phyloP scores from a whole-genome alignment of 495 filamentous ascomycete species.

The Apiosordaria backusii region DNA sequence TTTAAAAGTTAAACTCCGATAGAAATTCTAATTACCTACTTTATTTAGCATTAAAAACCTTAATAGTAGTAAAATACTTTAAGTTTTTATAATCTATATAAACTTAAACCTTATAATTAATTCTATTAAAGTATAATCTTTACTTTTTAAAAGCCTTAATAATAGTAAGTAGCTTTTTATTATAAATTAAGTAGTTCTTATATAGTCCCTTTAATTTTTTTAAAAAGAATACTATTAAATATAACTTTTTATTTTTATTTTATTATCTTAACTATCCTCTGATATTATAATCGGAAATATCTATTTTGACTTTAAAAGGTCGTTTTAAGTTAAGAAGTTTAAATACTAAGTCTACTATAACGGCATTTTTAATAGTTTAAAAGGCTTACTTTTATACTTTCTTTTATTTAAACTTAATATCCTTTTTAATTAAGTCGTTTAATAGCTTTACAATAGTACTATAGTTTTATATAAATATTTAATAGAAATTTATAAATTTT shows the following conservation, averaged over 20 bases:
- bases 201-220: not conserved
- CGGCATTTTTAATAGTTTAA: no score
- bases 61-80: not conserved
- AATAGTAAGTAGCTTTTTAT: not conserved
- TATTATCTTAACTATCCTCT: not conserved
- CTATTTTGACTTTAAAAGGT: not conserved
- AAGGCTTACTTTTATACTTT: no score
- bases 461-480: not conserved
- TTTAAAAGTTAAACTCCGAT: not conserved
- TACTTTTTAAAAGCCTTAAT: not conserved
- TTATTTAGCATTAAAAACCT: not conserved
- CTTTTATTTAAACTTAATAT: not conserved
- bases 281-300: not conserved
- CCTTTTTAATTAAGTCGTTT: not conserved
- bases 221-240: not conserved
- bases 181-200: no score
- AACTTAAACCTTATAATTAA: not conserved
- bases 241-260: not conserved
- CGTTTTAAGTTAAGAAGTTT: not conserved
- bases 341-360: not conserved
- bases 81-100: not conserved
- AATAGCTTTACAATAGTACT: not conserved
- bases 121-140: not conserved
- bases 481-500: not conserved
- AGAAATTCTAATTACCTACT: not conserved